Percentiles rank a stretch among this genome's conserved stretches.
phyloP scores from a whole-genome alignment of 176 grass and related monocot species.

The Triticum dicoccoides region DNA sequence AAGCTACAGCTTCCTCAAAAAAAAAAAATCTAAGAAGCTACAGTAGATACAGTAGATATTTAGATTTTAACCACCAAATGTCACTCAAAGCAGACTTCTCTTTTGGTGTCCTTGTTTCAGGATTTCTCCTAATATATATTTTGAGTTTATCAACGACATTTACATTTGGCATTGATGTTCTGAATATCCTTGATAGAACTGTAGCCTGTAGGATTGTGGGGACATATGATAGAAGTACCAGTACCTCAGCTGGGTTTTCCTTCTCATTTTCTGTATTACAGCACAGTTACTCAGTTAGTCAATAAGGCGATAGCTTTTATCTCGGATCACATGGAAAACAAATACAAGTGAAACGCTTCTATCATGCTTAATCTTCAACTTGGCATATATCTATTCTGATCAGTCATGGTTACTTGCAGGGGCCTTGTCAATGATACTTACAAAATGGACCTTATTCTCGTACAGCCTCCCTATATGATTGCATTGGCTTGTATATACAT shows the following conservation, averaged over 20 bases:
- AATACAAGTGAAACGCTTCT: too few species aligned
- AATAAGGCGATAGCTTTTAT: not conserved
- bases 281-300: not conserved
- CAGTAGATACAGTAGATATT: not conserved
- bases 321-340: not conserved
- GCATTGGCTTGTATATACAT: slow-evolving; percentile 96
- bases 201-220: not conserved
- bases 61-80: not conserved
- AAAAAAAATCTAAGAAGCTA: not conserved
- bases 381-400: slow-evolving; percentile 14
- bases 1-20: not conserved
- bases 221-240: not conserved
- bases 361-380: not conserved
- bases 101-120: not conserved
- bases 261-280: slow-evolving; percentile 5
- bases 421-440: slow-evolving; percentile 96
- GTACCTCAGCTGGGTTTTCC: not conserved
- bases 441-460: slow-evolving; percentile 95
- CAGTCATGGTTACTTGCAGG: slow-evolving; percentile 41
- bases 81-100: not conserved
- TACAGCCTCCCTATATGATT: slow-evolving; percentile 96
- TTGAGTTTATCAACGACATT: not conserved
- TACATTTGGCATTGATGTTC: not conserved
- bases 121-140: not conserved
- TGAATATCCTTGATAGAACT: slow-evolving; percentile 7